Percentiles rank a stretch among this genome's conserved stretches.
Conservation (phyloP, 2,329 filamentous ascomycete species). For the Cordyceps fumosorosea region DNA sequence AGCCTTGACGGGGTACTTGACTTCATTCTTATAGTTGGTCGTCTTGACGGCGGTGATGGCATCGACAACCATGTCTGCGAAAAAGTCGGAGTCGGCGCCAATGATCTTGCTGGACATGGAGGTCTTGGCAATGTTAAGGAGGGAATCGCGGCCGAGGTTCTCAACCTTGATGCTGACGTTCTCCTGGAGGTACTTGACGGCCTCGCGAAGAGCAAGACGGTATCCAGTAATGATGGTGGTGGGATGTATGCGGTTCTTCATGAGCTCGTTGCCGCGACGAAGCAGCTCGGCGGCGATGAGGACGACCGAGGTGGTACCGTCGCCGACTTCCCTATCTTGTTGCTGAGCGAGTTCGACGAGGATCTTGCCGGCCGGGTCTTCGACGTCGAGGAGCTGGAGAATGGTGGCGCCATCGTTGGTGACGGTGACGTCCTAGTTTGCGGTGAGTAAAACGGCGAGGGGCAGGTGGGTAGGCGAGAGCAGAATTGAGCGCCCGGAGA, state of each 20-base stretch:
- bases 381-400: constrained; percentile 87
- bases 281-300: constrained; percentile 94
- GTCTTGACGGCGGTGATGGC: constrained; percentile 93
- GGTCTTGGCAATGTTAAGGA: constrained; percentile 93
- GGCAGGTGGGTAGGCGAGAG: neutral
- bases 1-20: constrained; percentile 97
- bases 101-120: constrained; percentile 99
- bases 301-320: constrained; percentile 96
- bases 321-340: constrained; percentile 97
- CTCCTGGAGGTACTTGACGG: constrained; percentile 98
- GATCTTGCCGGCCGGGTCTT: constrained; percentile 97
- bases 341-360: constrained; percentile 95
- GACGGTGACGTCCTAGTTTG: constrained; percentile 79
- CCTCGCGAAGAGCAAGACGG: constrained; percentile 88
- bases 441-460: constrained; percentile 18
- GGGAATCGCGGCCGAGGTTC: constrained; percentile 78
- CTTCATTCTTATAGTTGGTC: constrained; percentile 81
- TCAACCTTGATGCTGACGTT: constrained; percentile 97
- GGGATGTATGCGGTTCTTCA: constrained; percentile 99
- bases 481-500: neutral
- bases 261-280: constrained; percentile 89
- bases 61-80: constrained; percentile 94
- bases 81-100: constrained; percentile 91
- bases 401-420: constrained; percentile 99
- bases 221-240: constrained; percentile 99